Evolutionary conservation across 2,329 filamentous ascomycete genomes (phyloP).

Genomic region (Claviceps digitariae): DNA sequence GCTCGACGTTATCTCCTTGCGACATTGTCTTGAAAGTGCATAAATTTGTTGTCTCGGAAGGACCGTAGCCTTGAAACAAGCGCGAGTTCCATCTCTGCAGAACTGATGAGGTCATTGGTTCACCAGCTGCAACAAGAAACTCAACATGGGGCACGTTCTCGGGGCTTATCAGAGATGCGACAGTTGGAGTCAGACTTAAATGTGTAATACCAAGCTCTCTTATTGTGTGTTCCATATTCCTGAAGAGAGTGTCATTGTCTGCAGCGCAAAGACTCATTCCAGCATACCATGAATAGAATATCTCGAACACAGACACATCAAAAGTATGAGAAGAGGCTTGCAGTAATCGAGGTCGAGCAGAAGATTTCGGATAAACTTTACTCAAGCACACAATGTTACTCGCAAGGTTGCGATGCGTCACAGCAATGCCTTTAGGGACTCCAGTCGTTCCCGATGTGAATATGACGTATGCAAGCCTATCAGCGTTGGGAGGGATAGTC

Average conservation of each 20-base stretch:
- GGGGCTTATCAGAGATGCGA: slow-evolving; percentile 62
- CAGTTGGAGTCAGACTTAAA: slow-evolving; percentile 73
- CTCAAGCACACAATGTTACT: slow-evolving; percentile 60
- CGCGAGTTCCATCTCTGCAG: slow-evolving; percentile 54
- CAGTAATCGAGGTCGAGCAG: slow-evolving; percentile 43
- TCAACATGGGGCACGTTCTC: slow-evolving; percentile 54
- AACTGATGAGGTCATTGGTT: slow-evolving; percentile 62
- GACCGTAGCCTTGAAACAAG: slow-evolving; percentile 71
- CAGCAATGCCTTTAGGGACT: slow-evolving; percentile 62
- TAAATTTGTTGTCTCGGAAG: slow-evolving; percentile 79
- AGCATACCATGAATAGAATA: slow-evolving; percentile 69
- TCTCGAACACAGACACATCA: slow-evolving; percentile 81
- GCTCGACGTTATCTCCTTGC: slow-evolving; percentile 46
- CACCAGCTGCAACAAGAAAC: slow-evolving; percentile 70
- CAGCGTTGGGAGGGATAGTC: slow-evolving; percentile 23
- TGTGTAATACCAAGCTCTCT: slow-evolving; percentile 55
- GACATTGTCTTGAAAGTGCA: slow-evolving; percentile 60
- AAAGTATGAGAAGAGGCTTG: slow-evolving; percentile 79
- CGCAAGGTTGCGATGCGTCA: slow-evolving; percentile 62
- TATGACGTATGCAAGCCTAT: slow-evolving; percentile 58
- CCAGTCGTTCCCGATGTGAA: slow-evolving; percentile 80
- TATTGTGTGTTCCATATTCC: slow-evolving; percentile 56
- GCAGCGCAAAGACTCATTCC: slow-evolving; percentile 70
- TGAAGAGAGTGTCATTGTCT: slow-evolving; percentile 59
- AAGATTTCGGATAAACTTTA: slow-evolving; percentile 46